phyloP scores from a whole-genome alignment of 1,139 yeast genomes.

The Blastobotrys aristatus region DNA sequence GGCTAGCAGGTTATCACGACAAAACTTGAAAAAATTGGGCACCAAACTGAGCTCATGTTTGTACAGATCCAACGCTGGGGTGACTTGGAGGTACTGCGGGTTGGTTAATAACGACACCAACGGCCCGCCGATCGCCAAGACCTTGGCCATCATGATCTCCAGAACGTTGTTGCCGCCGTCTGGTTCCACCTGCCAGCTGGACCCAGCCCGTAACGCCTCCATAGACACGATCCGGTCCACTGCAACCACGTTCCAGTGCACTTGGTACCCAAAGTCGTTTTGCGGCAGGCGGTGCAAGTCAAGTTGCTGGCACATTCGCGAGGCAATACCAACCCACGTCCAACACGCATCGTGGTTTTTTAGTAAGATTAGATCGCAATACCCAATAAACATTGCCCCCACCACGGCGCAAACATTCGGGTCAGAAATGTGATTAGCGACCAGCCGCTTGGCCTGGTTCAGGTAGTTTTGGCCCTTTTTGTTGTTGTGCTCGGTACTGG shows the following conservation, averaged over 20 bases:
- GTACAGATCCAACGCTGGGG: not conserved
- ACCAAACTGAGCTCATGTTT: too few species aligned
- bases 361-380: not conserved
- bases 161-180: not conserved
- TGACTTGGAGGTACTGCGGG: not conserved
- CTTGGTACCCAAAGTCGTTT: constrained; percentile 1
- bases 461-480: not conserved
- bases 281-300: not conserved
- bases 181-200: not conserved
- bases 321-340: constrained; percentile 10
- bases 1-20: not conserved
- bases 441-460: constrained; percentile 6
- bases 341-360: not conserved
- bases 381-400: constrained; percentile 4
- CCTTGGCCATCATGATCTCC: not conserved
- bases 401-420: constrained; percentile 1
- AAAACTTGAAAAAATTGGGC: not conserved
- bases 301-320: constrained; percentile 4
- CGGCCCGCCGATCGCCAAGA: not conserved
- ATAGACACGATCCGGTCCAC: constrained; percentile 1
- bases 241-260: constrained; percentile 4
- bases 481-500: not conserved
- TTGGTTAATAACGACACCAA: constrained; percentile 1
- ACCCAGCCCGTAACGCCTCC: not conserved
- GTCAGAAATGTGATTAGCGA: not conserved